Evolutionary conservation across 495 filamentous ascomycete species (phyloP).

Genomic region (Emericellopsis terricola): DNA sequence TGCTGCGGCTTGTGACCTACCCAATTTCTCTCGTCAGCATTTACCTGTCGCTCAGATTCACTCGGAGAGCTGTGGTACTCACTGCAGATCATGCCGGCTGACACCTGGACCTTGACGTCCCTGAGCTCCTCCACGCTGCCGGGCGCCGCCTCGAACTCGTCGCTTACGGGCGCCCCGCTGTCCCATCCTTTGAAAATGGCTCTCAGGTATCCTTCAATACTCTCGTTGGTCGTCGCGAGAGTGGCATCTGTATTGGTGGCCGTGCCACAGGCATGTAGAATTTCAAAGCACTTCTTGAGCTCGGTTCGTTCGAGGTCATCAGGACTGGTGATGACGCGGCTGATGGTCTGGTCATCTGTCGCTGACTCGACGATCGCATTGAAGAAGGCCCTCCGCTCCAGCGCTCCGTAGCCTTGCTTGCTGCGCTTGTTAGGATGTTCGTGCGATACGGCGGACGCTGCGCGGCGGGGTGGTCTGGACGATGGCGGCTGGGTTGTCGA

Average conservation of each 20-base stretch:
- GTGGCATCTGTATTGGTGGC: constrained; percentile 1
- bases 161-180: background rate
- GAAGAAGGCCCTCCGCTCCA: too few relatives aligned
- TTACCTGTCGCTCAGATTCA: background rate
- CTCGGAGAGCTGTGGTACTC: background rate
- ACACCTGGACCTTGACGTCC: constrained; percentile 1
- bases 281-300: constrained; percentile 1
- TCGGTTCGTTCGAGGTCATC: background rate
- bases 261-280: constrained; percentile 1
- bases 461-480: too few relatives aligned
- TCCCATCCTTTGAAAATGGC: constrained; percentile 1
- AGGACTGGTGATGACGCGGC: background rate
- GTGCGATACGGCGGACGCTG: too few relatives aligned
- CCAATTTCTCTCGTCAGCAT: background rate
- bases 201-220: constrained; percentile 1
- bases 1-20: background rate
- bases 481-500: too few relatives aligned
- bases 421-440: too few relatives aligned
- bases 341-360: background rate
- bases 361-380: background rate
- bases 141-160: too few relatives aligned
- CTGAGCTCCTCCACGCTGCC: too few relatives aligned
- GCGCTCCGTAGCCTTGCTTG: too few relatives aligned
- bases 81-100: background rate
- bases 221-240: constrained; percentile 1